A percentile compares a stretch with the other conserved stretches of the same genome.
Evolutionary conservation across 306 rosid species (phyloP).

Genomic region (Fragaria nilgerrensis): DNA sequence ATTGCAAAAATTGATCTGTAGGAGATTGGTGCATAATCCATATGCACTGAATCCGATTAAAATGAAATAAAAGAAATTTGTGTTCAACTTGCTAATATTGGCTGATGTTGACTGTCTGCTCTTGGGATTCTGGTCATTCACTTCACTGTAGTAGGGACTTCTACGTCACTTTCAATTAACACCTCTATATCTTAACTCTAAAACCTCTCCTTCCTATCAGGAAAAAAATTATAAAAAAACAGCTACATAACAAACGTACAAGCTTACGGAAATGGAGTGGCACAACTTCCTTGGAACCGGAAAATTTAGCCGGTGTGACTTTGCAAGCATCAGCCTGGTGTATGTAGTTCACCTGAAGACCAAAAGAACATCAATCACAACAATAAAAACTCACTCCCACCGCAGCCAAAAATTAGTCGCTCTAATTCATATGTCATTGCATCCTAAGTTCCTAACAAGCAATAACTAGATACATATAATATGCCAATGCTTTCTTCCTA

Average conservation of each 20-base stretch:
- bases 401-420: not conserved
- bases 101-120: not conserved
- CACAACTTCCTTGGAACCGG: conserved; percentile 87
- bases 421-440: not conserved
- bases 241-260: conserved; percentile 32
- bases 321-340: conserved; percentile 81
- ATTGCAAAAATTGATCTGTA: not conserved
- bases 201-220: not conserved
- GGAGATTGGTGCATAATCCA: not conserved
- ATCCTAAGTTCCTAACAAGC: not conserved
- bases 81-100: not conserved
- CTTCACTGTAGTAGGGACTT: not conserved
- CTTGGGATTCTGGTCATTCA: not conserved
- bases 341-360: conserved; percentile 67
- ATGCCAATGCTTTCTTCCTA: no score
- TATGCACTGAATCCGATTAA: not conserved
- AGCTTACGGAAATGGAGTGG: conserved; percentile 60
- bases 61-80: not conserved
- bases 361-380: conserved; percentile 1
- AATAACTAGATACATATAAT: no score
- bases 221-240: not conserved
- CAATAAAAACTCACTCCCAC: not conserved
- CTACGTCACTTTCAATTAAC: not conserved
- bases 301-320: conserved; percentile 85
- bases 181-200: not conserved